A percentile compares a stretch with the other conserved stretches of the same genome.
phyloP scores from a whole-genome alignment of 2,329 filamentous ascomycete species.

The Neonectria neomacrospora region DNA sequence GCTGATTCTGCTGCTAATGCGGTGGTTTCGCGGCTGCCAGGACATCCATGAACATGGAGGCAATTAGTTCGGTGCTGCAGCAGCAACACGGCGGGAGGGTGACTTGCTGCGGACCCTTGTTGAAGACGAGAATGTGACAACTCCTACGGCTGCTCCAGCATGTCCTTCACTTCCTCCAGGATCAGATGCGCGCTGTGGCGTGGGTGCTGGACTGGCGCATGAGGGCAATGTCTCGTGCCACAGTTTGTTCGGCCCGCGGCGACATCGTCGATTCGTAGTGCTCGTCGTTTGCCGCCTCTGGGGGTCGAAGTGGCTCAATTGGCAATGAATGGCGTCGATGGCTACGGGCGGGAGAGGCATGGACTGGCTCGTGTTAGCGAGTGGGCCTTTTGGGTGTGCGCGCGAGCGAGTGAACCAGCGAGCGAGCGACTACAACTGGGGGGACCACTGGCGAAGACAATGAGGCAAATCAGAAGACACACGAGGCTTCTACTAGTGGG shows the following conservation, averaged over 20 bases:
- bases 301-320: constrained; percentile 30
- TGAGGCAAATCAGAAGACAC: constrained; percentile 30
- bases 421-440: constrained; percentile 28
- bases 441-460: constrained; percentile 18
- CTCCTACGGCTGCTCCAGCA: constrained; percentile 32
- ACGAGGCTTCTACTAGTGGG: constrained; percentile 26
- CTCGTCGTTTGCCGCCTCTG: constrained; percentile 40
- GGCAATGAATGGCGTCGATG: constrained; percentile 44
- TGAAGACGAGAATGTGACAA: constrained; percentile 13
- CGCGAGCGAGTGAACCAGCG: constrained; percentile 38
- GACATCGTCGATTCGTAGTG: constrained; percentile 35
- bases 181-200: constrained; percentile 39
- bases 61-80: constrained; percentile 18
- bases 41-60: constrained; percentile 21
- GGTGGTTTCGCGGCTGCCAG: constrained; percentile 19
- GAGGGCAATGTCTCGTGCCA: constrained; percentile 43
- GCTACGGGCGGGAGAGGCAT: constrained; percentile 46
- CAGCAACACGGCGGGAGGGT: constrained; percentile 10
- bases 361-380: constrained; percentile 41
- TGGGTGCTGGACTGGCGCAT: constrained; percentile 43
- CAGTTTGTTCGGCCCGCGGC: constrained; percentile 43
- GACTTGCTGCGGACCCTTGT: constrained; percentile 26
- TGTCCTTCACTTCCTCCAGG: constrained; percentile 33
- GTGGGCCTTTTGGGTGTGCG: constrained; percentile 4
- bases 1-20: constrained; percentile 26